Evolutionary conservation across 768 basidiomycete species (phyloP).

Genomic region (Lactifluus echinatus): DNA sequence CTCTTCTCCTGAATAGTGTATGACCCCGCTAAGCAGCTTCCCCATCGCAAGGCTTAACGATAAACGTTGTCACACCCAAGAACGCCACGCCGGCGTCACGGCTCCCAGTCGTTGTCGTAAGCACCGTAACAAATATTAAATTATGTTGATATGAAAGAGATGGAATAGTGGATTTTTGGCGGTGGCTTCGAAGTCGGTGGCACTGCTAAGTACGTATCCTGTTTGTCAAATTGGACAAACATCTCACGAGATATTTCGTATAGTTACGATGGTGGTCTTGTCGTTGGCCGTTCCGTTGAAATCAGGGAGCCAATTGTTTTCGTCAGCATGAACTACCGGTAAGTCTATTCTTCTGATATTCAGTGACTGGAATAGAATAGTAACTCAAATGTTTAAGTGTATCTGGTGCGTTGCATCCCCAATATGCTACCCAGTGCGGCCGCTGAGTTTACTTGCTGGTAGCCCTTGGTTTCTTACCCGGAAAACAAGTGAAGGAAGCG

Average conservation of each 20-base stretch:
- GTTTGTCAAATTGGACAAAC: background rate
- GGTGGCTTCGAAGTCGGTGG: slow-evolving; percentile 19
- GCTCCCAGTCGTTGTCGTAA: slow-evolving; percentile 19
- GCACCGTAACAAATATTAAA: background rate
- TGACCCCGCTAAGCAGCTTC: background rate
- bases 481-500: slow-evolving; percentile 17
- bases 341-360: background rate
- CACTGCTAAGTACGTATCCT: slow-evolving; percentile 10
- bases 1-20: background rate
- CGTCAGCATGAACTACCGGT: slow-evolving; percentile 21
- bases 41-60: slow-evolving; percentile 13
- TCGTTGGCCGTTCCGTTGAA: slow-evolving; percentile 12
- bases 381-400: background rate
- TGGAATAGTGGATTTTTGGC: slow-evolving; percentile 16
- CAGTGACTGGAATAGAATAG: background rate
- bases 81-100: background rate
- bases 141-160: background rate
- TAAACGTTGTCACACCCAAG: slow-evolving; percentile 15
- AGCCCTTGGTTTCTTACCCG: slow-evolving; percentile 18
- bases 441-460: background rate
- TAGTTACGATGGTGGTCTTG: slow-evolving; percentile 11
- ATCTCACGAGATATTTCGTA: background rate
- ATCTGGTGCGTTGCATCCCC: background rate
- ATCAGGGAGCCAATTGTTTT: slow-evolving; percentile 14
- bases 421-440: background rate